phyloP scores from a whole-genome alignment of 495 filamentous ascomycete species.

The Penicillium steckii region DNA sequence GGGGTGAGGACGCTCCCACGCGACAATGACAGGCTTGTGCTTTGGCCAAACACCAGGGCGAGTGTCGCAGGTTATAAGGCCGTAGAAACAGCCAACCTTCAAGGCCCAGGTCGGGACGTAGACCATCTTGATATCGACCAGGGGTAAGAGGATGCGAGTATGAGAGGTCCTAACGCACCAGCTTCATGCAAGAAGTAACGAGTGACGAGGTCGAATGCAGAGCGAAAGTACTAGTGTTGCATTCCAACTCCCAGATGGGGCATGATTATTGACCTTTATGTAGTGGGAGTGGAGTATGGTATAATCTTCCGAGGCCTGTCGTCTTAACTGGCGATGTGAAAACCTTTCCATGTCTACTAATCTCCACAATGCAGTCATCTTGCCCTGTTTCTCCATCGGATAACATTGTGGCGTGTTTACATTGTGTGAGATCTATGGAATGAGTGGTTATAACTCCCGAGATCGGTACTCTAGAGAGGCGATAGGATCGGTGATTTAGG shows the following conservation, averaged over 20 bases:
- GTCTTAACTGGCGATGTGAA: constrained; percentile 10
- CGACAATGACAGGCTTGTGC: constrained; percentile 23
- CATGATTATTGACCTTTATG: constrained; percentile 18
- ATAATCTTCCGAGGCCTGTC: constrained; percentile 10
- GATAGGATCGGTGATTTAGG: constrained; percentile 1
- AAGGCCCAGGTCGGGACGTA: constrained; percentile 27
- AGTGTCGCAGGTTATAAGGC: constrained; percentile 41
- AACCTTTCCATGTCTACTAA: not conserved
- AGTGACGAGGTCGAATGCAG: constrained; percentile 20
- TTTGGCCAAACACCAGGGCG: constrained; percentile 34
- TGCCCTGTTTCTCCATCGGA: not conserved
- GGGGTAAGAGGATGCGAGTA: constrained; percentile 8
- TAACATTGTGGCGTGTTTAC: constrained; percentile 10
- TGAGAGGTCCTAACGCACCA: constrained; percentile 21
- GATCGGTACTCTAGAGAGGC: not conserved
- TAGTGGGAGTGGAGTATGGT: not conserved
- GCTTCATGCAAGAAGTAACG: constrained; percentile 22
- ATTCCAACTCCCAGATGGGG: constrained; percentile 1
- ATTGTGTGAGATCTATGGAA: constrained; percentile 1
- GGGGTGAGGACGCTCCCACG: constrained; percentile 20
- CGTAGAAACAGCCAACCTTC: constrained; percentile 32
- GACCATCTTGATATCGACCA: constrained; percentile 30
- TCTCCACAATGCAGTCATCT: constrained; percentile 3
- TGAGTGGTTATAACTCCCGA: constrained; percentile 1
- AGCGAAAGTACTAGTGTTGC: constrained; percentile 11